A percentile compares a stretch with the other conserved stretches of the same genome.
Evolutionary conservation across 257 asterid species (phyloP).

Genomic region (Ligustrum vulgare): DNA sequence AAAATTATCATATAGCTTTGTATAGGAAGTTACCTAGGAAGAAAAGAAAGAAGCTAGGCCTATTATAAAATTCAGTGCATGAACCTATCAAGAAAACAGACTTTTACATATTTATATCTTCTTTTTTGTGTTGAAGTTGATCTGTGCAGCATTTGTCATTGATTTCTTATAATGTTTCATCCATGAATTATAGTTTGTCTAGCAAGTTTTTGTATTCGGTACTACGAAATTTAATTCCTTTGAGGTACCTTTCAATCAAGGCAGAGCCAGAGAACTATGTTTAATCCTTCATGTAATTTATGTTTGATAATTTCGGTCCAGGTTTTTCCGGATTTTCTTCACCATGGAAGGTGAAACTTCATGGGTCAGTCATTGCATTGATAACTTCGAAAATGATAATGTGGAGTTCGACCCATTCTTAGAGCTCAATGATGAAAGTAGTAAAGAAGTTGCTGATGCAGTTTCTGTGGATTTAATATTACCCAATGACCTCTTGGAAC

Average conservation of each 20-base stretch:
- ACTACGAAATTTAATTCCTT: neutral
- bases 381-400: conserved; percentile 24
- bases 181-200: neutral
- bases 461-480: conserved; percentile 66
- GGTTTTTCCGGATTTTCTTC: conserved; percentile 24
- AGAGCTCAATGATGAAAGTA: conserved; percentile 50
- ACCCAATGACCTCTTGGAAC: conserved; percentile 87
- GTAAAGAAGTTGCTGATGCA: conserved; percentile 37
- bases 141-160: neutral
- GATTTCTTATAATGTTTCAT: neutral
- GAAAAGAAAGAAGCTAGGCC: too few relatives aligned
- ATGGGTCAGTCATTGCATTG: conserved; percentile 76
- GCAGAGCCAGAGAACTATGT: neutral
- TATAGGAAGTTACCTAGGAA: too few relatives aligned
- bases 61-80: too few relatives aligned
- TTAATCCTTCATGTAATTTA: neutral
- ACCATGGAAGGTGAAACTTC: conserved; percentile 85
- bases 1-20: too few relatives aligned
- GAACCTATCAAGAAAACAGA: too few relatives aligned
- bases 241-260: neutral
- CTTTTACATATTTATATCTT: too few relatives aligned
- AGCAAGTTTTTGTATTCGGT: neutral
- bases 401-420: conserved; percentile 43
- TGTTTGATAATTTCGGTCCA: neutral
- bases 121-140: neutral